phyloP scores from a whole-genome alignment of 2,329 filamentous ascomycete genomes.

The Parastagonospora avenae region DNA sequence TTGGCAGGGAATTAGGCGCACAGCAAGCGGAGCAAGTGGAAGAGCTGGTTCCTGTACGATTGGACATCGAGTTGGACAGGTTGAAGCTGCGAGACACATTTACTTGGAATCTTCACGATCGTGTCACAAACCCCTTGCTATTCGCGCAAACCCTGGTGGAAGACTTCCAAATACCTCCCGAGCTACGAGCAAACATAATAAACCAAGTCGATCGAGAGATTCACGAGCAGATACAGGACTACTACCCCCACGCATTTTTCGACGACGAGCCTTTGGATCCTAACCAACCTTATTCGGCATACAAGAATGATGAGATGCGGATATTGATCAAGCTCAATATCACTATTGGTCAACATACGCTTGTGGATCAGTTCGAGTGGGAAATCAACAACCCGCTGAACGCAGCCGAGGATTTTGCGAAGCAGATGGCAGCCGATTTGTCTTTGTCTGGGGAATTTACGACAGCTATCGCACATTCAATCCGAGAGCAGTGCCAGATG shows the following conservation, averaged over 20 bases:
- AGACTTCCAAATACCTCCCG: constrained; percentile 77
- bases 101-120: constrained; percentile 97
- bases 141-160: constrained; percentile 92
- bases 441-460: constrained; percentile 94
- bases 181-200: constrained; percentile 60
- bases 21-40: constrained; percentile 94
- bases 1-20: constrained; percentile 75
- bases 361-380: constrained; percentile 99
- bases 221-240: constrained; percentile 88
- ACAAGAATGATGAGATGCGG: constrained; percentile 99
- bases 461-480: constrained; percentile 96
- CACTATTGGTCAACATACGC: constrained; percentile 90
- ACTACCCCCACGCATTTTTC: constrained; percentile 88
- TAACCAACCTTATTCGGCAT: constrained; percentile 86
- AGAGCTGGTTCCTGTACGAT: constrained; percentile 84
- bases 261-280: constrained; percentile 90
- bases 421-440: constrained; percentile 85
- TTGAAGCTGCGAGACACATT: constrained; percentile 96
- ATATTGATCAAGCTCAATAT: constrained; percentile 96
- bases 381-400: constrained; percentile 96
- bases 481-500: constrained; percentile 92
- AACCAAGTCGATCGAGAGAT: constrained; percentile 76
- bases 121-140: constrained; percentile 75
- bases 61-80: constrained; percentile 96
- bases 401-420: constrained; percentile 91